Evolutionary conservation across 768 basidiomycete genomes (phyloP).

Genomic region (Lanmaoa pseudosensibilis): DNA sequence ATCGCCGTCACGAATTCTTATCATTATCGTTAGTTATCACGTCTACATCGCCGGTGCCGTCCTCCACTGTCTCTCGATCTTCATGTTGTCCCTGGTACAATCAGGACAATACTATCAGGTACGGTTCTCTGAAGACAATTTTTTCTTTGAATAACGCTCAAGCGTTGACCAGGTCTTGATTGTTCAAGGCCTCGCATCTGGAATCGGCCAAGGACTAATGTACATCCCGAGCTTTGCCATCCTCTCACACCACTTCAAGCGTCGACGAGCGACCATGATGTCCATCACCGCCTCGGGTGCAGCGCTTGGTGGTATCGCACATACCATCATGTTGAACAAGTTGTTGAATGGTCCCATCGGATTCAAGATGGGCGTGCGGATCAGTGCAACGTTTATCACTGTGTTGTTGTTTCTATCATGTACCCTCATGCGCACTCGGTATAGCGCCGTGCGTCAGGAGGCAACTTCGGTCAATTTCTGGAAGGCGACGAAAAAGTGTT

Average conservation of each 20-base stretch:
- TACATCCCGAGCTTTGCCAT: conserved; percentile 46
- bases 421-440: conserved; percentile 38
- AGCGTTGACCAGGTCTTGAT: conserved; percentile 37
- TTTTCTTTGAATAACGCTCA: background rate
- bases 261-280: conserved; percentile 42
- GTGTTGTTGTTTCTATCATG: conserved; percentile 40
- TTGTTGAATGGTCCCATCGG: conserved; percentile 43
- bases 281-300: conserved; percentile 48
- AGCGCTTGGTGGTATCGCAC: conserved; percentile 53
- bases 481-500: conserved; percentile 23
- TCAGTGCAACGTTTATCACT: conserved; percentile 41
- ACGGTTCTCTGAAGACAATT: background rate
- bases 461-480: conserved; percentile 9
- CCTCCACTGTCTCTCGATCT: conserved; percentile 31
- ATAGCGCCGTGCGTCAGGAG: background rate
- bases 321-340: conserved; percentile 63
- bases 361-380: conserved; percentile 40
- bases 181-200: conserved; percentile 44
- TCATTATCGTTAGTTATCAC: conserved; percentile 5
- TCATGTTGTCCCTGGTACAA: conserved; percentile 39
- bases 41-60: conserved; percentile 21
- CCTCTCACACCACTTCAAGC: conserved; percentile 46
- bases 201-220: conserved; percentile 44
- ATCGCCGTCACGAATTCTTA: background rate
- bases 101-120: conserved; percentile 39